phyloP scores from a whole-genome alignment of 257 asterid genomes.

The Solanum bulbocastanum region DNA sequence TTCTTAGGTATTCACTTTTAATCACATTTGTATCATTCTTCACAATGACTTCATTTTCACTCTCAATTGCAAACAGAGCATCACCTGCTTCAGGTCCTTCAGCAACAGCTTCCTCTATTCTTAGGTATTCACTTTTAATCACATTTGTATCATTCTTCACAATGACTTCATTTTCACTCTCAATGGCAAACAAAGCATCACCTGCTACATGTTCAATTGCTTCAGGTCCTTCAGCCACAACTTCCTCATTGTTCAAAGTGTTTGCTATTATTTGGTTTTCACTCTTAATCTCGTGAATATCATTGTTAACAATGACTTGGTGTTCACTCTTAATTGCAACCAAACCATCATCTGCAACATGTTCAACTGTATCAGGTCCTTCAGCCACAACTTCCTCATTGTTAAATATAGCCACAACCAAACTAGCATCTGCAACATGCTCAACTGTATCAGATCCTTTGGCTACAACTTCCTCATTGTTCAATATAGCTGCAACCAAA shows the following conservation, averaged over 20 bases:
- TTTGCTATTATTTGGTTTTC: background rate
- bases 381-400: no score
- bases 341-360: background rate
- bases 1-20: background rate
- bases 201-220: slow-evolving; percentile 3
- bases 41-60: slow-evolving; percentile 6
- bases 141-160: background rate
- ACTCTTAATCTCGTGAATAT: background rate
- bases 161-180: slow-evolving; percentile 5
- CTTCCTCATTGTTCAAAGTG: slow-evolving; percentile 16
- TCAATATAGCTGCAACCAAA: no score
- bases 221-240: slow-evolving; percentile 7
- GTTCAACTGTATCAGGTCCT: no score
- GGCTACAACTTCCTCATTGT: no score
- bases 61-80: background rate
- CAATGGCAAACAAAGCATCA: background rate
- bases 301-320: background rate
- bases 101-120: slow-evolving; percentile 1
- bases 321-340: background rate
- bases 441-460: no score
- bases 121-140: background rate
- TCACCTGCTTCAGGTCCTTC: slow-evolving; percentile 4
- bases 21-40: background rate
- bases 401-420: no score
- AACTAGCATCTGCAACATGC: no score